A percentile compares a stretch with the other conserved stretches of the same genome.
Evolutionary conservation across 2,329 filamentous ascomycete species (phyloP).

Genomic region (Cadophora gregata): DNA sequence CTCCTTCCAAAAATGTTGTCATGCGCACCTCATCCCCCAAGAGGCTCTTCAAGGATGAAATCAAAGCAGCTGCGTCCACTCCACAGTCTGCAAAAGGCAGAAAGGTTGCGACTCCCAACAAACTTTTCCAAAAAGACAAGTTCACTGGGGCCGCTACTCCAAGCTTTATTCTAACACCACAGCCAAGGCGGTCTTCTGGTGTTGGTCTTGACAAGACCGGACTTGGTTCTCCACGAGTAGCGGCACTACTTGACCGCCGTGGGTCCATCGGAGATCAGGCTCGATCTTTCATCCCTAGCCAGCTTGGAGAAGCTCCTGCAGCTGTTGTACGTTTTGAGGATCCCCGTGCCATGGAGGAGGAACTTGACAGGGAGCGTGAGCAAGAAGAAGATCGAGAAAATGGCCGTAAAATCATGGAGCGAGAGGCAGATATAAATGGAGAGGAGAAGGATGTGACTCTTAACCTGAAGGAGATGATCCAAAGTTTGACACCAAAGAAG

Average conservation of each 20-base stretch:
- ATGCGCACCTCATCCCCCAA: slow-evolving; percentile 56
- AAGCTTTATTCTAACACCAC: slow-evolving; percentile 67
- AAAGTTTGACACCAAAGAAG: slow-evolving; percentile 78
- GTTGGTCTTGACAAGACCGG: slow-evolving; percentile 73
- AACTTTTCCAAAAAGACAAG: slow-evolving; percentile 60
- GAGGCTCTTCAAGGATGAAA: slow-evolving; percentile 50
- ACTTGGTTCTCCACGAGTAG: slow-evolving; percentile 76
- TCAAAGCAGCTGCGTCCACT: slow-evolving; percentile 44
- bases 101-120: slow-evolving; percentile 46
- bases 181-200: slow-evolving; percentile 65
- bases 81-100: slow-evolving; percentile 44
- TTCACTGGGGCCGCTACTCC: slow-evolving; percentile 65
- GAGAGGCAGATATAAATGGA: slow-evolving; percentile 54
- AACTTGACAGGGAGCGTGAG: slow-evolving; percentile 66
- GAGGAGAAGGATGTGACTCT: slow-evolving; percentile 67
- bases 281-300: slow-evolving; percentile 64
- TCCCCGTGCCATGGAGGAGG: slow-evolving; percentile 64
- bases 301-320: slow-evolving; percentile 46
- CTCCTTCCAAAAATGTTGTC: slow-evolving; percentile 53
- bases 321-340: slow-evolving; percentile 71
- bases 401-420: slow-evolving; percentile 59
- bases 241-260: slow-evolving; percentile 73
- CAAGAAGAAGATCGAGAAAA: slow-evolving; percentile 68
- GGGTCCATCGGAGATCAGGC: slow-evolving; percentile 73
- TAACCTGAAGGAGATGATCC: slow-evolving; percentile 78